Conservation (phyloP, 768 basidiomycete genomes). For the Hygrophoropsis aurantiaca region DNA sequence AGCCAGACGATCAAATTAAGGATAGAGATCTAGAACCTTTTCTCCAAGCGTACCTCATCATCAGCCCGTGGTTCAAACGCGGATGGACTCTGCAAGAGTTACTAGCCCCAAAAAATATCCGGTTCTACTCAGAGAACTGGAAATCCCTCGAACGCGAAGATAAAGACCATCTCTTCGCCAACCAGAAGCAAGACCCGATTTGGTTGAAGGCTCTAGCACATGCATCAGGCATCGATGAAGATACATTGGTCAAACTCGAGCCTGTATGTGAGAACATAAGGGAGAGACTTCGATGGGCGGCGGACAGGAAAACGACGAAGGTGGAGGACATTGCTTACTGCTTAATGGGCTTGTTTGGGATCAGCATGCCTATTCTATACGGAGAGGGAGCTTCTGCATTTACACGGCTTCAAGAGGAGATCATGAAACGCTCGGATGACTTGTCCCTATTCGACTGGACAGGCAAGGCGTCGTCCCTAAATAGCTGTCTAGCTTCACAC, state of each 20-base stretch:
- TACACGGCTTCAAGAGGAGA: conserved; percentile 25
- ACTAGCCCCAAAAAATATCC: conserved; percentile 24
- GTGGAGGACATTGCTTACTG: conserved; percentile 30
- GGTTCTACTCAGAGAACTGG: conserved; percentile 26
- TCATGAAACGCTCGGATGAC: conserved; percentile 26
- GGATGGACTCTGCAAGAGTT: conserved; percentile 29
- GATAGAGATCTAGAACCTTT: conserved; percentile 7
- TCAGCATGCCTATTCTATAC: conserved; percentile 24
- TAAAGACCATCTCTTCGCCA: conserved; percentile 13
- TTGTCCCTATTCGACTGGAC: conserved; percentile 25
- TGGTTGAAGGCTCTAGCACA: conserved; percentile 12
- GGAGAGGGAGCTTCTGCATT: conserved; percentile 29
- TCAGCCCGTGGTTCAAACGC: conserved; percentile 18
- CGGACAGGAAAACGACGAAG: conserved; percentile 24
- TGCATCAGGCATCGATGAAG: conserved; percentile 13
- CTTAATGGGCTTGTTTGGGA: conserved; percentile 28
- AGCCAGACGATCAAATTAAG: conserved; percentile 19
- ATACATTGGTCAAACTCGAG: conserved; percentile 12
- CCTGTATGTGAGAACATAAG: conserved; percentile 15
- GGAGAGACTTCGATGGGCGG: conserved; percentile 24
- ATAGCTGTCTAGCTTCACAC: conserved; percentile 19
- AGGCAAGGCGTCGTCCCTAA: conserved; percentile 16
- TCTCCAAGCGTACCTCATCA: conserved; percentile 8
- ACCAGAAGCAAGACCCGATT: conserved; percentile 13
- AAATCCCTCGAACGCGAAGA: conserved; percentile 21